Evolutionary conservation across 2,329 filamentous ascomycete species (phyloP).

Genomic region (Cordyceps cateniannulata): DNA sequence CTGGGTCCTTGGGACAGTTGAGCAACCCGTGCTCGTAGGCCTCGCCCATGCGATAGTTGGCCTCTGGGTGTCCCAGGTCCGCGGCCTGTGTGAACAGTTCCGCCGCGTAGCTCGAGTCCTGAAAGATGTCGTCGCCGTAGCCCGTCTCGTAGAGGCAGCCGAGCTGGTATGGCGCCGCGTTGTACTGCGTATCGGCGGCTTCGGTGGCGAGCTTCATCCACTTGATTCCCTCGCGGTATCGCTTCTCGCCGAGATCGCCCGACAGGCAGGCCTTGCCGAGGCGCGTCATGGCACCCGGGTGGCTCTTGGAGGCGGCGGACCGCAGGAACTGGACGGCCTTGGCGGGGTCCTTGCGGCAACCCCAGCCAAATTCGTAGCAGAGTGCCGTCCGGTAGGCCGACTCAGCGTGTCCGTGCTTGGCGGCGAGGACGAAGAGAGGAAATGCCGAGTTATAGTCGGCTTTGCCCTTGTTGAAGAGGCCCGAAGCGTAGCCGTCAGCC

Average conservation of each 20-base stretch:
- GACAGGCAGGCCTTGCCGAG: constrained; percentile 85
- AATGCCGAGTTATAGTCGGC: constrained; percentile 89
- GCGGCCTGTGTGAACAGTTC: constrained; percentile 93
- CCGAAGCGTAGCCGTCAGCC: constrained; percentile 87
- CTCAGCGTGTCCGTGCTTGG: constrained; percentile 95
- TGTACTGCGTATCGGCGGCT: constrained; percentile 85
- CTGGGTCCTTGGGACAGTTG: constrained; percentile 82
- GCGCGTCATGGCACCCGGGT: constrained; percentile 90
- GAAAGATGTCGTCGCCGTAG: constrained; percentile 91
- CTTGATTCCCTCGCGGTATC: constrained; percentile 86
- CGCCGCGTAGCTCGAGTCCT: constrained; percentile 82
- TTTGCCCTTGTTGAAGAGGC: constrained; percentile 90
- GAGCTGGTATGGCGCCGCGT: constrained; percentile 85
- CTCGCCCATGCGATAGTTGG: constrained; percentile 84
- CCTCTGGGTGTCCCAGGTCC: constrained; percentile 81
- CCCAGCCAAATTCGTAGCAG: constrained; percentile 98
- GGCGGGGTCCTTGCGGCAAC: constrained; percentile 78
- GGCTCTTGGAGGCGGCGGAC: constrained; percentile 83
- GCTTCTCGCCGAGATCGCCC: constrained; percentile 80
- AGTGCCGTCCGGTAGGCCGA: constrained; percentile 88
- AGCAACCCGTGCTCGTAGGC: constrained; percentile 91
- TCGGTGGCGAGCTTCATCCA: constrained; percentile 94
- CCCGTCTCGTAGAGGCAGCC: constrained; percentile 83
- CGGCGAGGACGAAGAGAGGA: constrained; percentile 83
- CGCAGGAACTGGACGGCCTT: constrained; percentile 94